A percentile compares a stretch with the other conserved stretches of the same genome.
Evolutionary conservation across 176 grass and related monocot genomes (phyloP).

Genomic region (Eremochloa ophiuroides): DNA sequence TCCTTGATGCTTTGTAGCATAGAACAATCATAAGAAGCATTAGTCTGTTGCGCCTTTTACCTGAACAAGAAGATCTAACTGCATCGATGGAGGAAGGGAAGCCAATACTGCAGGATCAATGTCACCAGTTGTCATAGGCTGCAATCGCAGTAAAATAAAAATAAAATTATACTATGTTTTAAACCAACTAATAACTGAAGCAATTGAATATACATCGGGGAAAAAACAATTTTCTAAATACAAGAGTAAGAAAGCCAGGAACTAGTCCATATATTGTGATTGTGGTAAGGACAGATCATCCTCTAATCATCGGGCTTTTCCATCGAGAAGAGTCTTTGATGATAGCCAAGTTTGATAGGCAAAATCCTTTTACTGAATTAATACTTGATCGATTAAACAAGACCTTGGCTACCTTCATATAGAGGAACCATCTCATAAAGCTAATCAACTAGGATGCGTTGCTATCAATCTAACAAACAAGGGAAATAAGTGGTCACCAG

Average conservation of each 20-base stretch:
- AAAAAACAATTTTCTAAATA: constrained; percentile 4
- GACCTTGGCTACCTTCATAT: not conserved
- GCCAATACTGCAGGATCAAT: constrained; percentile 92
- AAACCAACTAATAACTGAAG: not conserved
- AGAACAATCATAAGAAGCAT: constrained; percentile 5
- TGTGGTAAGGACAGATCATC: not conserved
- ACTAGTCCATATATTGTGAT: not conserved
- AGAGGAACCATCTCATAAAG: not conserved
- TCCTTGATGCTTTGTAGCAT: constrained; percentile 2
- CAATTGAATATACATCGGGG: not conserved
- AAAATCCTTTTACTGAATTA: not conserved
- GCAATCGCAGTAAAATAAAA: constrained; percentile 35
- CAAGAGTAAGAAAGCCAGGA: constrained; percentile 4
- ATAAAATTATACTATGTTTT: not conserved
- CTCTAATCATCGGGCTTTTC: not conserved
- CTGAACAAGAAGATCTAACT: constrained; percentile 99
- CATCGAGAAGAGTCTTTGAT: not conserved
- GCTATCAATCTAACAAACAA: not conserved
- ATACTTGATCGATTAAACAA: not conserved
- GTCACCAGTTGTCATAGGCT: constrained; percentile 61
- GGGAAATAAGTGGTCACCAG: not conserved
- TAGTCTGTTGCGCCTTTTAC: constrained; percentile 27
- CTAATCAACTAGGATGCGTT: not conserved
- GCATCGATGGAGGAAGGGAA: constrained; percentile 95
- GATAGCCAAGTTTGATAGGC: not conserved